A percentile compares a stretch with the other conserved stretches of the same genome.
phyloP scores from a whole-genome alignment of 306 rosid species.

The Vachellia pachyceras region DNA sequence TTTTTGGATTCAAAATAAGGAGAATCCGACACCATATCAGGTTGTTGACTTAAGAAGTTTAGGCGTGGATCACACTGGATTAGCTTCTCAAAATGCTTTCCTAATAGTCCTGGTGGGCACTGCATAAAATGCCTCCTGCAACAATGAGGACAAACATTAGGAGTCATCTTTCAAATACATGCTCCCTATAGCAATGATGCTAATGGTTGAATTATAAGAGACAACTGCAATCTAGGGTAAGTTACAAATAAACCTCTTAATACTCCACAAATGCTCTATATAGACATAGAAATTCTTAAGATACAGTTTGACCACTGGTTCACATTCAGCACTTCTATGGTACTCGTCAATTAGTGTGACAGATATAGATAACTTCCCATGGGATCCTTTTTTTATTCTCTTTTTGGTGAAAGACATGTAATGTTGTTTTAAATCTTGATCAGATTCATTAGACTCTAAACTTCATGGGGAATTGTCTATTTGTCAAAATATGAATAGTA shows the following conservation, averaged over 20 bases:
- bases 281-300: neutral
- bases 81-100: conserved; percentile 86
- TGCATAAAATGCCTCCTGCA: conserved; percentile 71
- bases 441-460: neutral
- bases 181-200: neutral
- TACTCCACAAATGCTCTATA: neutral
- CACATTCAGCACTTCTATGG: neutral
- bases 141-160: conserved; percentile 32
- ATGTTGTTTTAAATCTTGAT: neutral
- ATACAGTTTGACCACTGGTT: neutral
- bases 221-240: neutral
- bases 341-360: neutral
- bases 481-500: neutral
- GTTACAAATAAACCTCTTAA: neutral
- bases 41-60: conserved; percentile 68
- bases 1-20: conserved; percentile 69
- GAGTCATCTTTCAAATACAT: neutral
- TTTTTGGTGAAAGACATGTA: neutral
- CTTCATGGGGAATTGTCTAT: neutral
- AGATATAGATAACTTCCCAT: neutral
- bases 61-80: conserved; percentile 88
- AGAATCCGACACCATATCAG: conserved; percentile 66
- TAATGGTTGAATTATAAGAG: neutral
- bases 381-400: neutral
- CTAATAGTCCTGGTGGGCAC: conserved; percentile 69